Percentiles rank a stretch among this genome's conserved stretches.
phyloP scores from a whole-genome alignment of 371 early-diverging fungal genomes.

The Mucor irregularis region DNA sequence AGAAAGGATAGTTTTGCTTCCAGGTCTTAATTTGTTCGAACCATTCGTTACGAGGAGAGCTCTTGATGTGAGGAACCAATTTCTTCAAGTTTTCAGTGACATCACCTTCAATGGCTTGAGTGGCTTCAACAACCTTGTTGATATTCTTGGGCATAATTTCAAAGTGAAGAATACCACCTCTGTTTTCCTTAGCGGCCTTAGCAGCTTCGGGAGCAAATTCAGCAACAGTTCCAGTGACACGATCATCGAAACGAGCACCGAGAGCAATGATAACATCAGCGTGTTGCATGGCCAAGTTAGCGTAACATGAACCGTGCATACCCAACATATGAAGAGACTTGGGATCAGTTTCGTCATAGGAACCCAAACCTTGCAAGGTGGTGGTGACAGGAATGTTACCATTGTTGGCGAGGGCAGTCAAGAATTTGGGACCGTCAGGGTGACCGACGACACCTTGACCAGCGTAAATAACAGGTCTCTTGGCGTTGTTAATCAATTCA shows the following conservation, averaged over 20 bases:
- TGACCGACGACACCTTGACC: slow-evolving; percentile 88
- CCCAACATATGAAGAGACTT: slow-evolving; percentile 96
- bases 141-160: slow-evolving; percentile 99
- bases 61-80: slow-evolving; percentile 78
- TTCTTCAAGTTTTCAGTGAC: slow-evolving; percentile 81
- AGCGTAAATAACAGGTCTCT: slow-evolving; percentile 93
- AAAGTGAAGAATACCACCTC: slow-evolving; percentile 97
- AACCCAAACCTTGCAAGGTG: slow-evolving; percentile 90
- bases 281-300: slow-evolving; percentile 95
- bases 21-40: slow-evolving; percentile 75
- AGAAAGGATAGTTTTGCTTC: slow-evolving; percentile 92
- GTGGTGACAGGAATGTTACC: slow-evolving; percentile 96
- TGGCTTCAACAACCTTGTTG: slow-evolving; percentile 93
- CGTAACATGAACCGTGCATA: slow-evolving; percentile 97
- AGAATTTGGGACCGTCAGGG: slow-evolving; percentile 79
- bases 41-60: slow-evolving; percentile 79
- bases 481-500: slow-evolving; percentile 83
- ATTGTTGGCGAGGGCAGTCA: slow-evolving; percentile 78
- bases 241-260: slow-evolving; percentile 98
- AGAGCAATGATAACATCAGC: slow-evolving; percentile 94
- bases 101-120: slow-evolving; percentile 93
- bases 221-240: slow-evolving; percentile 90
- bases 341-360: slow-evolving; percentile 89
- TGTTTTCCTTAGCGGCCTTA: slow-evolving; percentile 82
- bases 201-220: slow-evolving; percentile 92